Base-by-base conservation (phyloP, 139 green algal genomes). In the Nannochloris sp. region DNA sequence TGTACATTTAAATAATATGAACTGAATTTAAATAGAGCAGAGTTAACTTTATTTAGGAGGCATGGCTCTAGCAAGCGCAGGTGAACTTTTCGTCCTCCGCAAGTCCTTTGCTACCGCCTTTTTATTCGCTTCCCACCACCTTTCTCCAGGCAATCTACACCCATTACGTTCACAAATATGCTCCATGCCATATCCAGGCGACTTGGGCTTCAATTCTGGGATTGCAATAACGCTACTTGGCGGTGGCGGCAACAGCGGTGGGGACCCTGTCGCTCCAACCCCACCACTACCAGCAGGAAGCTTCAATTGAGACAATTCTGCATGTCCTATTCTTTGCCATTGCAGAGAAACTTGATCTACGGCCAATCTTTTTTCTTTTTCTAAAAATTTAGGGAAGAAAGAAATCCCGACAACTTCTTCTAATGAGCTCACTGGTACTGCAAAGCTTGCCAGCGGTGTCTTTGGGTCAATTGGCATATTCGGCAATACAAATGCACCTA, bases 401-500 rank as follows among this genome's bases (percentile, higher is more conserved):
- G 63, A 58, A 0, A 86, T 53, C 34, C 83, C 84, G 64, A 77
- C 70, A 42, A 82, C 83, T 29, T 79, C 72, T 66, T 96, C 89
- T 45, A 96, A 73, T 19, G 79, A 58, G 0, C 80, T 72, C 2
- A 96, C 47, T 0, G 86, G 89, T 34, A 96, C 88, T 8, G 80
- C 58, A 38, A 89, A 95, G 3, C 83, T 80, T 4, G 81, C 75
- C 24, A 96, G 79, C 2, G 88, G 88, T 13, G 54, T 80, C 6
- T 76, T 56, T 0, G 83, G 70, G 35, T 91, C 73, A 6, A 95
- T 90, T 6, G 79, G 65, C 1, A 75, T 61, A 64, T 95, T 95
- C 44, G 89, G 89, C 81, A 93, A 84, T 3, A 91, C 89, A 72
- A 93, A 96, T 0, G 89, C 85, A 7, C 80, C 88, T 6, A 90